Conservation (phyloP, 192 early-diverging fungal species). For the Mortierella claussenii region DNA sequence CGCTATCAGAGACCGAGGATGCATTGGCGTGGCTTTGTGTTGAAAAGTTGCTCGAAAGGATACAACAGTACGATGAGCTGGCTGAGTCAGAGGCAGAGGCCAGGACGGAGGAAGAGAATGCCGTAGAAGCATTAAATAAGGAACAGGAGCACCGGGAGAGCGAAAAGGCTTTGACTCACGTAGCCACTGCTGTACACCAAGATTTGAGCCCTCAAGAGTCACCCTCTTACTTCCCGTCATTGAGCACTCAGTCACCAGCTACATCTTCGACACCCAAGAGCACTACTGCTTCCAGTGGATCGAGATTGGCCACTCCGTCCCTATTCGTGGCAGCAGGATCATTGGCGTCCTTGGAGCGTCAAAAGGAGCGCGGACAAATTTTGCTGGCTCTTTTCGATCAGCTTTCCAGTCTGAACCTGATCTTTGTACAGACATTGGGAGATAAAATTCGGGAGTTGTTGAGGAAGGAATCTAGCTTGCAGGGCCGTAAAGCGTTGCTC, state of each 20-base stretch:
- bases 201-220: slow-evolving; percentile 21
- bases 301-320: too few species aligned
- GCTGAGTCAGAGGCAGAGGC: slow-evolving; percentile 9
- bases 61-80: slow-evolving; percentile 41
- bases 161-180: slow-evolving; percentile 13
- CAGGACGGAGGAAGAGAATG: not conserved
- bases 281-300: too few species aligned
- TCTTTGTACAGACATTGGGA: slow-evolving; percentile 52
- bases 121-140: not conserved
- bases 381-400: slow-evolving; percentile 55
- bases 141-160: slow-evolving; percentile 1
- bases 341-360: slow-evolving; percentile 3
- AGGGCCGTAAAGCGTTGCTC: slow-evolving; percentile 29
- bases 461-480: slow-evolving; percentile 14
- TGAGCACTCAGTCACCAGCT: not conserved
- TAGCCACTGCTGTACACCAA: slow-evolving; percentile 10
- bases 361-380: slow-evolving; percentile 43
- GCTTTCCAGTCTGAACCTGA: slow-evolving; percentile 48
- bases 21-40: slow-evolving; percentile 64
- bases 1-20: slow-evolving; percentile 61
- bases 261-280: not conserved
- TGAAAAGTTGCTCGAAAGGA: slow-evolving; percentile 52
- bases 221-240: not conserved
- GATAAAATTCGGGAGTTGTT: slow-evolving; percentile 43
- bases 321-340: not conserved